phyloP scores from a whole-genome alignment of 2,329 filamentous ascomycete species.

The Aspergillus jensenii region DNA sequence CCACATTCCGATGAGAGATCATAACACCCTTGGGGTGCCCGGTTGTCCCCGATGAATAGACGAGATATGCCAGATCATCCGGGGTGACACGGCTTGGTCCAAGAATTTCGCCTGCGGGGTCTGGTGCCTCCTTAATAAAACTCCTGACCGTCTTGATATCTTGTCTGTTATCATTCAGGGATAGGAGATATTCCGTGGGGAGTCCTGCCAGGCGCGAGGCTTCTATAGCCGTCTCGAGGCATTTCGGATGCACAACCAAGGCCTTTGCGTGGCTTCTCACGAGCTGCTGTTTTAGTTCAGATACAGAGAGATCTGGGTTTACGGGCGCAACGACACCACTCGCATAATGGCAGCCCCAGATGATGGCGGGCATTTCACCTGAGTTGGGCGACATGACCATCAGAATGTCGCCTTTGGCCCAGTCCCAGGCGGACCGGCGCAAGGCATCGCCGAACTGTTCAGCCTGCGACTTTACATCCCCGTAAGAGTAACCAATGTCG shows the following conservation, averaged over 20 bases:
- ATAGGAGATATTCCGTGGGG: slow-evolving; percentile 6
- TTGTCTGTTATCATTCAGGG: background rate
- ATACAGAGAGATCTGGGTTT: slow-evolving; percentile 15
- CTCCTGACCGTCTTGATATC: no score
- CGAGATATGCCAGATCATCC: slow-evolving; percentile 22
- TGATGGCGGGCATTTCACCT: slow-evolving; percentile 14
- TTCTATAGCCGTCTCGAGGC: slow-evolving; percentile 4
- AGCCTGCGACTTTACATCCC: background rate
- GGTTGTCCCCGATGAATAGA: slow-evolving; percentile 35
- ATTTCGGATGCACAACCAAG: slow-evolving; percentile 12
- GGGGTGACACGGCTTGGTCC: slow-evolving; percentile 1
- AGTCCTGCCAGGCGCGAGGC: slow-evolving; percentile 8
- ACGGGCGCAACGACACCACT: slow-evolving; percentile 20
- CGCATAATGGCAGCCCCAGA: slow-evolving; percentile 18
- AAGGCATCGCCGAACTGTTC: slow-evolving; percentile 14
- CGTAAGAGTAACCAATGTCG: background rate
- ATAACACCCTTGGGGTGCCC: slow-evolving; percentile 29
- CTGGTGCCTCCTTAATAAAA: background rate
- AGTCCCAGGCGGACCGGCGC: slow-evolving; percentile 5
- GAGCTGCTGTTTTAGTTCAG: slow-evolving; percentile 16
- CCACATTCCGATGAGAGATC: slow-evolving; percentile 20
- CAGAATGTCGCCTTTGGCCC: slow-evolving; percentile 19
- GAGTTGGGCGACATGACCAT: slow-evolving; percentile 16
- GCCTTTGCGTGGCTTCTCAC: slow-evolving; percentile 13
- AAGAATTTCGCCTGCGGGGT: background rate